Evolutionary conservation across 2,329 filamentous ascomycete species (phyloP).

Genomic region (Didymella glomerata): DNA sequence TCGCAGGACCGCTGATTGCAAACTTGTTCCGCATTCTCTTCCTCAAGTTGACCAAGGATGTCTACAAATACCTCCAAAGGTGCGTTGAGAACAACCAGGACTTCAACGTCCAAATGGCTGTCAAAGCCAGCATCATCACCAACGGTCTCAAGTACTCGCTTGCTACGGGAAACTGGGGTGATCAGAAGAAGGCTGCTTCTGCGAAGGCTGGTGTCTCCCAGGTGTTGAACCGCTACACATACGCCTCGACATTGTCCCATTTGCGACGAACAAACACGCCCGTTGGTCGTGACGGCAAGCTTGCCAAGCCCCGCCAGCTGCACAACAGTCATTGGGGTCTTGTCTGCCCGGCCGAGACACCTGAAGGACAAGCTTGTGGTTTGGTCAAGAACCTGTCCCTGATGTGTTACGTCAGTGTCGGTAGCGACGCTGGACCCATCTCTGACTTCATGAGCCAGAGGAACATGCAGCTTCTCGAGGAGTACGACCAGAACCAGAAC

Average conservation of each 20-base stretch:
- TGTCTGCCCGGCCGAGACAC: conserved; percentile 96
- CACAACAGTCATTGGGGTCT: conserved; percentile 99
- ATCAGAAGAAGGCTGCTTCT: conserved; percentile 97
- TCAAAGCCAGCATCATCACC: conserved; percentile 90
- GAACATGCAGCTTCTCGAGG: conserved; percentile 95
- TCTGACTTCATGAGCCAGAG: conserved; percentile 95
- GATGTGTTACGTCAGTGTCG: conserved; percentile 98
- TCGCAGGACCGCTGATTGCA: conserved; percentile 93
- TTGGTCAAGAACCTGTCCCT: conserved; percentile 96
- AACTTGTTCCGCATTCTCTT: conserved; percentile 95
- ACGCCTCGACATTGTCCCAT: conserved; percentile 95
- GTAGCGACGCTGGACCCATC: conserved; percentile 87
- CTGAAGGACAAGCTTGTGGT: conserved; percentile 97
- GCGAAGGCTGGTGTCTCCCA: conserved; percentile 97
- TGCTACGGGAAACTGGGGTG: conserved; percentile 98
- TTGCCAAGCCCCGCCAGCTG: conserved; percentile 95
- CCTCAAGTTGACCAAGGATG: conserved; percentile 87
- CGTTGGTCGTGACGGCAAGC: conserved; percentile 96
- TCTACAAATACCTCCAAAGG: conserved; percentile 88
- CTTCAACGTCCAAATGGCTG: conserved; percentile 88
- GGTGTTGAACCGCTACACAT: conserved; percentile 97
- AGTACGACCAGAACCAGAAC: conserved; percentile 74
- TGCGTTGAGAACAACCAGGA: conserved; percentile 89
- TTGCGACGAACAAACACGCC: conserved; percentile 96
- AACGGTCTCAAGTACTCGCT: conserved; percentile 96